phyloP scores from a whole-genome alignment of 2,329 filamentous ascomycete species.

The Scortechinia acanthostroma region DNA sequence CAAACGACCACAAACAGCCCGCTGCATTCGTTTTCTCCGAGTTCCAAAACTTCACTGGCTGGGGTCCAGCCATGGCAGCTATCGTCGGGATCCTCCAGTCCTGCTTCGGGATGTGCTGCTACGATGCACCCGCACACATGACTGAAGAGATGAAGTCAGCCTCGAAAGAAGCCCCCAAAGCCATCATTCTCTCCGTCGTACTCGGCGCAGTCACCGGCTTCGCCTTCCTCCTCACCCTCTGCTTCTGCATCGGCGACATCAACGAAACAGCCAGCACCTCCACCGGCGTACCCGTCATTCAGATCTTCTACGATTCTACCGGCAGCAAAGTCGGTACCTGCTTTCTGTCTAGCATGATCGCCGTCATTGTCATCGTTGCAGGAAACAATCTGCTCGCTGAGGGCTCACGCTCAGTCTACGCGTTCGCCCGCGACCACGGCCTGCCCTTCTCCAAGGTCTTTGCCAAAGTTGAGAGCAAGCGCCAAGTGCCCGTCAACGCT shows the following conservation, averaged over 20 bases:
- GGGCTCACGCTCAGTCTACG: conserved; percentile 2
- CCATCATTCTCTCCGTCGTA: conserved; percentile 3
- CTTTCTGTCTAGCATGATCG: conserved; percentile 3
- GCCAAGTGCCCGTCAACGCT: conserved; percentile 37
- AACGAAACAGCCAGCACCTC: background rate
- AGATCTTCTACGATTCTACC: conserved; percentile 4
- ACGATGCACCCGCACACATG: conserved; percentile 32
- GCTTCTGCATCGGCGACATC: conserved; percentile 4
- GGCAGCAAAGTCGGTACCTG: conserved; percentile 2
- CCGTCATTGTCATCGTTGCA: conserved; percentile 3
- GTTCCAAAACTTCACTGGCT: conserved; percentile 45
- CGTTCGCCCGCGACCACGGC: conserved; percentile 5
- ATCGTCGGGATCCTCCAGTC: conserved; percentile 44
- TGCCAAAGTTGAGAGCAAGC: conserved; percentile 19
- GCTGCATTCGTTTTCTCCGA: conserved; percentile 44
- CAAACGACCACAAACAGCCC: conserved; percentile 41
- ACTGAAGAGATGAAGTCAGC: conserved; percentile 44
- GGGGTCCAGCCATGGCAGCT: conserved; percentile 36
- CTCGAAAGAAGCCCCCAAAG: conserved; percentile 33
- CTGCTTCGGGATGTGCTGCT: conserved; percentile 44
- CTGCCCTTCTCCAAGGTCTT: conserved; percentile 4
- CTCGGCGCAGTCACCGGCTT: conserved; percentile 4
- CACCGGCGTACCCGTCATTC: conserved; percentile 4
- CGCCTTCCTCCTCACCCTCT: conserved; percentile 2
- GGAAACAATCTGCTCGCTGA: conserved; percentile 1